These are phyloP conservation scores for Cicer pinnatifidum DNA, from an alignment of 306 rosid species.

Conservation along the genomic window DNA sequence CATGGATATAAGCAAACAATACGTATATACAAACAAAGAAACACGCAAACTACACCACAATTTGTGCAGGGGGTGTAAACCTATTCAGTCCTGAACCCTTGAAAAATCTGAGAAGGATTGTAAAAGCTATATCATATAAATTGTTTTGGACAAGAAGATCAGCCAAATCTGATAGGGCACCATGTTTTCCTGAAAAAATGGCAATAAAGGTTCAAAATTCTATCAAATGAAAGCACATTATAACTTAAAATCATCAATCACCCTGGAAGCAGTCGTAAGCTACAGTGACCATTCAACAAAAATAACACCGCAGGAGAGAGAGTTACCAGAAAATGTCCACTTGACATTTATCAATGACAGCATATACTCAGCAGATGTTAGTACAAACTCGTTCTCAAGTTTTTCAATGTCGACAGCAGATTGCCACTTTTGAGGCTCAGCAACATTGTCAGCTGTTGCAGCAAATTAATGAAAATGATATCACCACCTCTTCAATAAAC, in stretches of 20 bases:
- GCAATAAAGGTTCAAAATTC: conserved; percentile 22
- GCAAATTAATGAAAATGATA: conserved; percentile 36
- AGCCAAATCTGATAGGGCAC: conserved; percentile 69
- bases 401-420: conserved; percentile 66
- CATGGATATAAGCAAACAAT: conserved; percentile 37
- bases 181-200: conserved; percentile 52
- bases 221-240: conserved; percentile 23
- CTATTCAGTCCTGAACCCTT: conserved; percentile 82
- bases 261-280: conserved; percentile 9
- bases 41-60: not conserved
- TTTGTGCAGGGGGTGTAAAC: conserved; percentile 46
- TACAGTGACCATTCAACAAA: conserved; percentile 16
- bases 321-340: conserved; percentile 74
- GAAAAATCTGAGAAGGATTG: conserved; percentile 76
- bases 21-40: not conserved
- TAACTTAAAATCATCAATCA: conserved; percentile 26
- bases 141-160: conserved; percentile 77
- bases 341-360: conserved; percentile 74
- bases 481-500: conserved; percentile 42
- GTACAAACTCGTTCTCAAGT: conserved; percentile 81
- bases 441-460: conserved; percentile 55
- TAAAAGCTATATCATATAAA: conserved; percentile 77
- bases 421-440: conserved; percentile 57
- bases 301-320: not conserved
- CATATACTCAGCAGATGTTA: conserved; percentile 82